Base-by-base conservation (phyloP, 805 yeast genomes). In the Saturnispora besseyi region DNA sequence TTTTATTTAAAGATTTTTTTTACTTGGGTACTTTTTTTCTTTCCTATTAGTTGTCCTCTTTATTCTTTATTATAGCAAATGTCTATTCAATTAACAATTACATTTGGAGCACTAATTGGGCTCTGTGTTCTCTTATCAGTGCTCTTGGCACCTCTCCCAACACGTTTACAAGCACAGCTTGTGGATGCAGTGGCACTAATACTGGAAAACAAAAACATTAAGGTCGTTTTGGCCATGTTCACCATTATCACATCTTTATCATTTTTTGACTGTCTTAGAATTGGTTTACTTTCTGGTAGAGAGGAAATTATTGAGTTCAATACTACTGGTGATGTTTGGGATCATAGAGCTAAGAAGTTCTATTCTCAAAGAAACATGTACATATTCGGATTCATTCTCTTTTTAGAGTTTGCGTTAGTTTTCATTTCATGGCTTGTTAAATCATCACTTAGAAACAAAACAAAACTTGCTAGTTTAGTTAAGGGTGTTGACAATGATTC, bases 291-390 rank as follows among this genome's bases (percentile, higher is more conserved):
- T n/a, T 40, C 48, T 11, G 40, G 32, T n/a, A 33, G 13, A 4
- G 57, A 51, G 24, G 55, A 51, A 15, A 45, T 49, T 9, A 40
- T 54, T 12, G 55, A 52, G 24, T 51, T 45, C 21, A 48, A 38
- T 28, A 43, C 49, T 12, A 60, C 65, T 67, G 40, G 40, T 6
- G 40, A 36, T 22, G 15, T 53, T 30, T 62, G 67, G 60, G 68
- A 63, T n/a, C 24, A 48, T 8, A 57, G 61, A 59, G 78, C 79
- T 5, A 70, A 74, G 55, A 74, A 73, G 59, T 77, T 77, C 58
- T 75, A 76, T 54, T 70, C 79, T n/a, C 82, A 78, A 57, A 67
- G 83, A 50, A 78, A 78, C 59, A 62, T 78, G 63, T 78, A 78
- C 59, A 66, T 78, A 49, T 72, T 75, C 12, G 82, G 81, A 5